Base-by-base conservation (phyloP, 2,329 filamentous ascomycete species). In the Epichloe bromicola region DNA sequence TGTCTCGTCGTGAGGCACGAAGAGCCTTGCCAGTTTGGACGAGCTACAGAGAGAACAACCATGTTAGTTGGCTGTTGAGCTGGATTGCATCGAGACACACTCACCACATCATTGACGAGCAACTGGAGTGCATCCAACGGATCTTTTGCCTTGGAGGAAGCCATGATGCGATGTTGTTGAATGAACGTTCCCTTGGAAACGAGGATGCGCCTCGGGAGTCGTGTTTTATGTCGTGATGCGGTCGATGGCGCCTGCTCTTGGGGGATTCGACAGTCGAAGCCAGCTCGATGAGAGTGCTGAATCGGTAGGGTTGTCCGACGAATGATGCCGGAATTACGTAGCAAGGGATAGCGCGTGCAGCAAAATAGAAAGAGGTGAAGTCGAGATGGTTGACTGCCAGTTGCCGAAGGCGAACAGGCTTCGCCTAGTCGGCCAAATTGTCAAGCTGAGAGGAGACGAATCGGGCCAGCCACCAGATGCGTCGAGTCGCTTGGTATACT, bases 1-100 rank as follows among this genome's bases (percentile, higher is more conserved):
- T 67, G 55, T 77, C 73, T 56, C 70, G 73, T 33, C 67, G 65
- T 38, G 71, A 72, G 2, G 72, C 65, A 46, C 70, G 75, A 12
- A 82, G 65, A 17, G 76, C 75, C 60, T 78, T 82, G 15, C 77
- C 78, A 2, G 74, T 77, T 61, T 81, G 74, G 14, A 82, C 69
- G 26, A 82, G 72, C 79, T 82, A 39, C 36, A 40, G 26, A 11
- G 30, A 41, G 26, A 40, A 40, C 36, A n/a, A 17, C 23, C 23
- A 14, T 12, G 30, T 45, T 39, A 46, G 20, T 34, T 39, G 12
- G 6, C 20, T 34, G 36, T 4, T n/a, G 19, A 7, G 23, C 38
- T 46, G 14, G 19, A 5, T 43, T 30, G 34, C 36, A 37, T 42
- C 51, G 46, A 17, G 12, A 36, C 33, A 47, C 34, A 65, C 76